phyloP scores from a whole-genome alignment of 306 rosid species.

The Vigna reflexopilosa region DNA sequence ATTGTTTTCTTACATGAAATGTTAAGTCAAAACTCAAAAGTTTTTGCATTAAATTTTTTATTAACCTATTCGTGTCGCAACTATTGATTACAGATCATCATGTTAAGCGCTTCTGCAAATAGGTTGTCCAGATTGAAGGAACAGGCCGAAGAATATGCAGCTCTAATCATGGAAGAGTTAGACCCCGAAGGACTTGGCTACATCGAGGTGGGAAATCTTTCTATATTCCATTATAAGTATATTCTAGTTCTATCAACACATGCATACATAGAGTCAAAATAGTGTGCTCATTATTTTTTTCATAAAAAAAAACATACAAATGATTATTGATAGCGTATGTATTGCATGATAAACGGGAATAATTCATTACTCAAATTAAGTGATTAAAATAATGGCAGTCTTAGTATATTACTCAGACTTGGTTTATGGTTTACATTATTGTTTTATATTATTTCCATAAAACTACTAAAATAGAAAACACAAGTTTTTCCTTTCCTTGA shows the following conservation, averaged over 20 bases:
- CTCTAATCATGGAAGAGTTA: slow-evolving; percentile 95
- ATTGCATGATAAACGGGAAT: not conserved
- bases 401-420: not conserved
- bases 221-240: not conserved
- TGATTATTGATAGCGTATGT: not conserved
- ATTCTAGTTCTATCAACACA: slow-evolving; percentile 23
- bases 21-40: not conserved
- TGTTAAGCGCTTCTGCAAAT: slow-evolving; percentile 97
- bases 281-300: not conserved
- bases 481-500: not conserved
- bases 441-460: slow-evolving; percentile 13
- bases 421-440: slow-evolving; percentile 1
- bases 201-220: slow-evolving; percentile 73
- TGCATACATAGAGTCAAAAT: not conserved
- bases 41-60: not conserved
- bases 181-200: slow-evolving; percentile 98
- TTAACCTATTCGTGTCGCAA: slow-evolving; percentile 5
- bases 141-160: slow-evolving; percentile 99
- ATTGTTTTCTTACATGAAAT: slow-evolving; percentile 26
- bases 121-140: slow-evolving; percentile 92
- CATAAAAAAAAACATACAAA: not conserved
- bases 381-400: not conserved
- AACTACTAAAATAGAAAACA: not conserved
- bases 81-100: slow-evolving; percentile 68
- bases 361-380: not conserved